A percentile compares a stretch with the other conserved stretches of the same genome.
phyloP scores from a whole-genome alignment of 1,139 yeast genomes.

The Yamadazyma dendronema region DNA sequence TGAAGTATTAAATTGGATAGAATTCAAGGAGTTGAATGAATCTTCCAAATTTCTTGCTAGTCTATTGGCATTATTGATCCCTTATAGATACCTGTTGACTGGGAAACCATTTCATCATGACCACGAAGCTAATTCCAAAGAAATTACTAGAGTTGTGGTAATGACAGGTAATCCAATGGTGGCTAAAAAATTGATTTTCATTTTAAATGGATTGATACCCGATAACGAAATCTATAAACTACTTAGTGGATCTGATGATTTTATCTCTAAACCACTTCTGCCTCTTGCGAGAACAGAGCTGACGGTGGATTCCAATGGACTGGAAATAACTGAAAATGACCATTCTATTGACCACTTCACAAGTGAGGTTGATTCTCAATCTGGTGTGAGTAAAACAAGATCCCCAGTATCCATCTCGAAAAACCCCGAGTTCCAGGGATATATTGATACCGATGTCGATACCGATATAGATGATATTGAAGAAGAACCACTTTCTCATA shows the following conservation, averaged over 20 bases:
- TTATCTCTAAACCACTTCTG: background rate
- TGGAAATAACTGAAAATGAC: too few relatives aligned
- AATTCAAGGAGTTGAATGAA: slow-evolving; percentile 52
- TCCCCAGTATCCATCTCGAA: background rate
- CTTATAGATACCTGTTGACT: slow-evolving; percentile 35
- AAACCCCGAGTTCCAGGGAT: background rate
- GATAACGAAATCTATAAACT: slow-evolving; percentile 16
- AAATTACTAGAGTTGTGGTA: slow-evolving; percentile 48
- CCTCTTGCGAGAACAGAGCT: background rate
- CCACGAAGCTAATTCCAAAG: slow-evolving; percentile 19
- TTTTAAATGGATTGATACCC: slow-evolving; percentile 50
- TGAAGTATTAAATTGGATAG: slow-evolving; percentile 60
- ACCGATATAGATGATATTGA: slow-evolving; percentile 12
- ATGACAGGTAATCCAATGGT: slow-evolving; percentile 63
- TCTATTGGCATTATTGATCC: slow-evolving; percentile 43
- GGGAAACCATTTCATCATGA: slow-evolving; percentile 29
- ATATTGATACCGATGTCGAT: slow-evolving; percentile 10
- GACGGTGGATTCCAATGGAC: background rate
- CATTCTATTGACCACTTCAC: too few relatives aligned
- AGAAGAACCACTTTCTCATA: background rate
- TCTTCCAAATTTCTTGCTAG: slow-evolving; percentile 39
- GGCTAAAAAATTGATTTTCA: slow-evolving; percentile 57
- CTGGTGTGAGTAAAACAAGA: background rate
- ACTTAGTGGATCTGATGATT: slow-evolving; percentile 3
- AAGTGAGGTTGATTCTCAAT: too few relatives aligned